A percentile compares a stretch with the other conserved stretches of the same genome.
phyloP scores from a whole-genome alignment of 768 basidiomycete species.

The Kwoniella newhampshirensis region DNA sequence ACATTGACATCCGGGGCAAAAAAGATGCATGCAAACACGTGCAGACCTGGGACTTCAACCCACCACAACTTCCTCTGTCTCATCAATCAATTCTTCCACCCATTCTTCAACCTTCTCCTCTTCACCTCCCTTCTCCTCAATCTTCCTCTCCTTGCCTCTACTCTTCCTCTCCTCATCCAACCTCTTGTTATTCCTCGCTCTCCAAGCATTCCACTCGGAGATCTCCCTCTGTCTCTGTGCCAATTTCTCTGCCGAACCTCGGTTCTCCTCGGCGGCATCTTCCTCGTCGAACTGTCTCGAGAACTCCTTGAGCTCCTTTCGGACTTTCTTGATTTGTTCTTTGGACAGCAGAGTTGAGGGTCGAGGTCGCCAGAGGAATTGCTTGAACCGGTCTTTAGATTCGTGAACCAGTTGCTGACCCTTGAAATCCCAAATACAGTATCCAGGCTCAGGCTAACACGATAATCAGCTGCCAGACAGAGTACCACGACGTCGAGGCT shows the following conservation, averaged over 20 bases:
- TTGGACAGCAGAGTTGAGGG: conserved; percentile 80
- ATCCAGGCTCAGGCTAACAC: conserved; percentile 87
- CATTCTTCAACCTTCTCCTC: conserved; percentile 92
- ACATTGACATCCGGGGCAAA: not conserved
- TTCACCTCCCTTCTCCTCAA: conserved; percentile 58
- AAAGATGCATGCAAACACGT: too few species aligned
- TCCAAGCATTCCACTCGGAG: conserved; percentile 99
- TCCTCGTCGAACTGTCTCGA: conserved; percentile 92
- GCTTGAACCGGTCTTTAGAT: conserved; percentile 92
- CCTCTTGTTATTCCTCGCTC: conserved; percentile 67
- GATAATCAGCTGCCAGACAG: not conserved
- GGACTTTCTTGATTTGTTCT: conserved; percentile 80
- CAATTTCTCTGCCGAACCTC: conserved; percentile 88
- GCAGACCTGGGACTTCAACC: conserved; percentile 4
- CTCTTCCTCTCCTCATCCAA: conserved; percentile 61
- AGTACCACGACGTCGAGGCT: not conserved
- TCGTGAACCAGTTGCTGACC: conserved; percentile 86
- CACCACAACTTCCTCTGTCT: conserved; percentile 71
- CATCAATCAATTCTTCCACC: conserved; percentile 89
- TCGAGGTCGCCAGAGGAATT: conserved; percentile 98
- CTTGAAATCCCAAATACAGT: conserved; percentile 94
- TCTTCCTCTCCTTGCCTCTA: conserved; percentile 51
- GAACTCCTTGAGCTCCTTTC: conserved; percentile 86
- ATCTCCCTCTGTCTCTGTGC: conserved; percentile 85
- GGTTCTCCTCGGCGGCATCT: conserved; percentile 91